These are phyloP conservation scores for Cucurbitaria berberidis DNA, from an alignment of 2,329 filamentous ascomycete species.

Conservation along the genomic window DNA sequence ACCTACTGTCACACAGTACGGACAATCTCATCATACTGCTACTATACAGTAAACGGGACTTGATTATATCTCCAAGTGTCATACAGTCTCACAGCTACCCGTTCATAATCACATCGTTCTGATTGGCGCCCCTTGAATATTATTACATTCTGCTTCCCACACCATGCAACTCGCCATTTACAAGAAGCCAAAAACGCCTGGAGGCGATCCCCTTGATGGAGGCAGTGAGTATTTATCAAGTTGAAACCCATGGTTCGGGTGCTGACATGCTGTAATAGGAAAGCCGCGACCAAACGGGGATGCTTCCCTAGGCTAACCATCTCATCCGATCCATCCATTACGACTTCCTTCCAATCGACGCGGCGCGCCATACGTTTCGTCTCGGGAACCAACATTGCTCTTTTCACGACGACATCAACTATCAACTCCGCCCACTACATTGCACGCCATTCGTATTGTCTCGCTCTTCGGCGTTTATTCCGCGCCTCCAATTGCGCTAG, in stretches of 20 bases:
- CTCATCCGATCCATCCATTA: slow-evolving; percentile 11
- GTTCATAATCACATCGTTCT: slow-evolving; percentile 21
- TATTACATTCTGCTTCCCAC: slow-evolving; percentile 7
- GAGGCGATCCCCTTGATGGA: slow-evolving; percentile 24
- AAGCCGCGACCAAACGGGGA: slow-evolving; percentile 22
- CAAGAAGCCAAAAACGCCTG: slow-evolving; percentile 18
- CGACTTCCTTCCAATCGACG: slow-evolving; percentile 17
- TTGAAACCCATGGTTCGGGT: neutral
- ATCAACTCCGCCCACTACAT: slow-evolving; percentile 8
- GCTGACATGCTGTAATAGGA: slow-evolving; percentile 20
- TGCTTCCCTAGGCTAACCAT: slow-evolving; percentile 21
- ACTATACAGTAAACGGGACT: slow-evolving; percentile 14
- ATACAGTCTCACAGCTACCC: slow-evolving; percentile 25
- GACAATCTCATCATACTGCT: slow-evolving; percentile 26
- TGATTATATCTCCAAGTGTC: slow-evolving; percentile 25
- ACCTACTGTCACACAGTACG: slow-evolving; percentile 27
- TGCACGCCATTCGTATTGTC: slow-evolving; percentile 11
- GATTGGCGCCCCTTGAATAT: slow-evolving; percentile 7
- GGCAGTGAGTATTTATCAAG: slow-evolving; percentile 22
- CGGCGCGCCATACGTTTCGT: slow-evolving; percentile 28
- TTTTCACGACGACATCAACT: slow-evolving; percentile 5
- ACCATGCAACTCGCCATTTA: slow-evolving; percentile 16
- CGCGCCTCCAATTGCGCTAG: slow-evolving; percentile 1
- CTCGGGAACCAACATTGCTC: slow-evolving; percentile 11
- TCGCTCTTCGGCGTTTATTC: slow-evolving; percentile 6